Base-by-base conservation (phyloP, 2,329 filamentous ascomycete genomes). In the Microsporum audouinii region DNA sequence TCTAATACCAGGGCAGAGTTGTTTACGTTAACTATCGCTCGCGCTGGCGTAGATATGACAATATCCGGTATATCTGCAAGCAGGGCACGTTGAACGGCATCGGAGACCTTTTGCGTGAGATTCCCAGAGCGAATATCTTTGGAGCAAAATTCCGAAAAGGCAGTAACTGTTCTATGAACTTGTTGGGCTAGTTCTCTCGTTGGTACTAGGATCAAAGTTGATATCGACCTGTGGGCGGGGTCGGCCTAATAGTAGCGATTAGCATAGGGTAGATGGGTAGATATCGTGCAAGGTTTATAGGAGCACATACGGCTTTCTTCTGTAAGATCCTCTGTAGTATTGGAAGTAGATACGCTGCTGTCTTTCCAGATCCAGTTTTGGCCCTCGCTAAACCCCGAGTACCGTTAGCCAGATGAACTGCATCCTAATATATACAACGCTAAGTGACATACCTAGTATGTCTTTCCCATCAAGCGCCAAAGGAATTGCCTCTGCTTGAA, bases 321-420 rank as follows among this genome's bases (percentile, higher is more conserved):
- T 87, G 88, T 61, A 99, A 77, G 64, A 96, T 88, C 39, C 84
- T 83, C 67, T 96, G 88, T 14, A 99, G 76, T n/a, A 96, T 82
- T 1, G 94, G 94, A 47, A 99, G 80, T 5, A 96, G 79, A 72
- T 97, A 97, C 57, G 94, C 92, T n/a, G 90, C 90, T 8, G 94
- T 99, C 80, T 99, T 99, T 67, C 94, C 94, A 2, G 91, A 96
- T 10, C 94, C 94, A 3, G 94, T 97, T 74, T 92, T 95, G 41
- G 92, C 90, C 70, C 92, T 91, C 60, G 91, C 91, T 81, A 63
- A n/a, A 59, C 6, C 36, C 29, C 12, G 36, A 6, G 8, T 17
- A 36, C 4, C 59, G 1, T 27, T 55, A 55, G 49, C 31, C 2
- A 12, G 27, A 23, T 27, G 45, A 17, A 51, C 33, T 27, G 45